phyloP scores from a whole-genome alignment of 2,329 filamentous ascomycete species.

The Colletotrichum nymphaeae region DNA sequence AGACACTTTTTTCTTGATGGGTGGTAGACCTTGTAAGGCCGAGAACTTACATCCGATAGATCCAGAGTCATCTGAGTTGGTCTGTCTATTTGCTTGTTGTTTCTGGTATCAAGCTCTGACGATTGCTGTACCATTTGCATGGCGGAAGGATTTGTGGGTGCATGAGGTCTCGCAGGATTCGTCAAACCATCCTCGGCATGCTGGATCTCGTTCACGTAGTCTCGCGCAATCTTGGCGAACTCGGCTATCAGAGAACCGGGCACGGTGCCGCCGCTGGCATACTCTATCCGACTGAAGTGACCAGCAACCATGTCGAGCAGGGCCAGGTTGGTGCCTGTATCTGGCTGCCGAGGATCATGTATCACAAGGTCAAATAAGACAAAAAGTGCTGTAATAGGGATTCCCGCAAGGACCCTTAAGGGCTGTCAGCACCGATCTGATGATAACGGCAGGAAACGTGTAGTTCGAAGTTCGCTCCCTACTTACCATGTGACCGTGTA shows the following conservation, averaged over 20 bases:
- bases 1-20: not conserved
- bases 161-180: not conserved
- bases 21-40: too few relatives aligned
- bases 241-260: slow-evolving; percentile 50
- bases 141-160: not conserved
- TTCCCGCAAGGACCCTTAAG: slow-evolving; percentile 45
- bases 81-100: not conserved
- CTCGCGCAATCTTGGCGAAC: slow-evolving; percentile 54
- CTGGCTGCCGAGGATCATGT: slow-evolving; percentile 48
- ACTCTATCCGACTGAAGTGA: slow-evolving; percentile 56
- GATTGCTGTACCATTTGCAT: not conserved
- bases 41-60: not conserved
- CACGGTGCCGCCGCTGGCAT: slow-evolving; percentile 48
- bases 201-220: slow-evolving; percentile 47
- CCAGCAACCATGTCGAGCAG: slow-evolving; percentile 54
- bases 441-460: not conserved
- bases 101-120: not conserved
- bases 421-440: too few relatives aligned
- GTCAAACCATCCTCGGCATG: not conserved
- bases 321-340: slow-evolving; percentile 49
- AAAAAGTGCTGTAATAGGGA: slow-evolving; percentile 51
- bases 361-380: slow-evolving; percentile 55
- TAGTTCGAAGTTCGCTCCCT: too few relatives aligned
- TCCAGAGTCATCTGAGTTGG: not conserved
- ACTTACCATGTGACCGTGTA: slow-evolving; percentile 43